These are phyloP conservation scores for Yamadazyma atmosphaerica DNA, from an alignment of 1,139 yeast genomes.

Conservation along the genomic window DNA sequence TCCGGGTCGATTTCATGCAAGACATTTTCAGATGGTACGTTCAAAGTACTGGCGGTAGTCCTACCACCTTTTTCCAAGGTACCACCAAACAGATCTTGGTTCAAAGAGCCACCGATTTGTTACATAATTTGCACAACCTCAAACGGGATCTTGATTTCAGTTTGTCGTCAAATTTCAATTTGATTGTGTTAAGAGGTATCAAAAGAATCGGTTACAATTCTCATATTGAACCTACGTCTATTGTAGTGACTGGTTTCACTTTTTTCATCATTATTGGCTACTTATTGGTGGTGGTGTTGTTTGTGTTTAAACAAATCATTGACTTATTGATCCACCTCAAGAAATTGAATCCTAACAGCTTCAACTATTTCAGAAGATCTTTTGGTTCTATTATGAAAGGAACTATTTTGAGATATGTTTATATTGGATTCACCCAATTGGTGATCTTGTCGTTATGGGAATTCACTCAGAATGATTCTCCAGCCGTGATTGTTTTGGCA, in stretches of 20 bases:
- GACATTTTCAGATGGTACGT: conserved; percentile 78
- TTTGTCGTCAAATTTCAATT: conserved; percentile 42
- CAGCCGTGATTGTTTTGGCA: conserved; percentile 74
- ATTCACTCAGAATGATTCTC: conserved; percentile 66
- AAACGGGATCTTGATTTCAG: conserved; percentile 32
- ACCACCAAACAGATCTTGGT: conserved; percentile 62
- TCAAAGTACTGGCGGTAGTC: conserved; percentile 76
- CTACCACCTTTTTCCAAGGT: conserved; percentile 58
- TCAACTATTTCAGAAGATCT: conserved; percentile 49
- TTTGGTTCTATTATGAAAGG: conserved; percentile 66
- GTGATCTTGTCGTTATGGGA: conserved; percentile 73
- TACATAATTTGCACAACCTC: conserved; percentile 22
- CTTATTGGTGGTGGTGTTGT: conserved; percentile 44
- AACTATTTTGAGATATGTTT: conserved; percentile 64
- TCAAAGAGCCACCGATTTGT: conserved; percentile 53
- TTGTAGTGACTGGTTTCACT: conserved; percentile 75
- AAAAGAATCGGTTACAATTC: conserved; percentile 69
- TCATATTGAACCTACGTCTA: conserved; percentile 68
- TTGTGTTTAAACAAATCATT: conserved; percentile 51
- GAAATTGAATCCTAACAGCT: conserved; percentile 48
- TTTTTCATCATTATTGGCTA: conserved; percentile 71
- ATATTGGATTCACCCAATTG: conserved; percentile 75
- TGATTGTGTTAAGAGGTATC: conserved; percentile 70
- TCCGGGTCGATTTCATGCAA: conserved; percentile 69
- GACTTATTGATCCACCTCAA: conserved; percentile 45